Evolutionary conservation across 805 yeast species (phyloP).

Genomic region (Schizosaccharomyces cryophilus): DNA sequence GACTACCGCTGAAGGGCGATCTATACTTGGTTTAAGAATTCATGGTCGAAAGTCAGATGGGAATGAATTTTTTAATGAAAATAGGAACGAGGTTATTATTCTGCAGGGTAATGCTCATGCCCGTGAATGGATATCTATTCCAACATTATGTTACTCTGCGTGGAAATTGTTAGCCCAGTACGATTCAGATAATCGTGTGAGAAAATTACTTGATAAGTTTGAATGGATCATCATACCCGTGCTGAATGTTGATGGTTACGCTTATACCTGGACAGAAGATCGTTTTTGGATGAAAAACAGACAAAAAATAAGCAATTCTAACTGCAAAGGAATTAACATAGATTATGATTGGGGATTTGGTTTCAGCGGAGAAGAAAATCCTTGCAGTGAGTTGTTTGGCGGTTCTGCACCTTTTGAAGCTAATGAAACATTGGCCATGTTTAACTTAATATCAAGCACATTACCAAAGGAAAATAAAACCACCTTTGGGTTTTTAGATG

Average conservation of each 20-base stretch:
- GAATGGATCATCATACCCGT: constrained; percentile 65
- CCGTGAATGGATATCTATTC: constrained; percentile 66
- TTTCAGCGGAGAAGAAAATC: constrained; percentile 2
- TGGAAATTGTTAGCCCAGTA: constrained; percentile 24
- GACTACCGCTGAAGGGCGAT: constrained; percentile 48
- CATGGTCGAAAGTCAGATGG: constrained; percentile 10
- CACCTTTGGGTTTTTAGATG: constrained; percentile 51
- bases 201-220: constrained; percentile 26
- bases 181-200: constrained; percentile 20
- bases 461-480: constrained; percentile 20
- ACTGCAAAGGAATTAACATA: constrained; percentile 63
- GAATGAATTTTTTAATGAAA: not conserved
- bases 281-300: constrained; percentile 59
- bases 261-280: constrained; percentile 54
- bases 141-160: constrained; percentile 37
- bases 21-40: constrained; percentile 40
- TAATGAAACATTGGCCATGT: constrained; percentile 21
- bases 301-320: constrained; percentile 40
- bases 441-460: constrained; percentile 6
- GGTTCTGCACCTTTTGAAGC: constrained; percentile 56
- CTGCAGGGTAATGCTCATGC: constrained; percentile 74
- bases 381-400: constrained; percentile 22
- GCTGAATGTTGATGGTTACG: constrained; percentile 79
- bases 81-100: constrained; percentile 22
- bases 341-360: constrained; percentile 25